phyloP scores from a whole-genome alignment of 2,329 filamentous ascomycete genomes.

The Chaetomium sp. region DNA sequence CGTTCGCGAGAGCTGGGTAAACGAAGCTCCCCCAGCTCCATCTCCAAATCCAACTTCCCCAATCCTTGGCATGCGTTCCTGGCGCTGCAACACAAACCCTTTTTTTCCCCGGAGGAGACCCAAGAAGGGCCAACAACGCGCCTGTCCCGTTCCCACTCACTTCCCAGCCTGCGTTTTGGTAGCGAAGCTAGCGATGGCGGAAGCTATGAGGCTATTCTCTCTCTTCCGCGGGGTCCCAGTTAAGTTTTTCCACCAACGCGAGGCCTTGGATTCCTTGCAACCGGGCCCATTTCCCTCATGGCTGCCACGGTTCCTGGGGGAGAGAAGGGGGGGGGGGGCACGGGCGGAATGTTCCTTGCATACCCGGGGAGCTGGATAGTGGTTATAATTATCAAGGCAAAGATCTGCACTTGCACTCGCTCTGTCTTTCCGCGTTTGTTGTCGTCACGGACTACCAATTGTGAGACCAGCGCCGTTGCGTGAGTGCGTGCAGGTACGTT shows the following conservation, averaged over 20 bases:
- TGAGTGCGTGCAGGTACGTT: no score
- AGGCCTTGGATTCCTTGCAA: not conserved
- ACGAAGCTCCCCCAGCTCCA: no score
- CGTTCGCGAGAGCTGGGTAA: no score
- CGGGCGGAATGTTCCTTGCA: slow-evolving; percentile 17
- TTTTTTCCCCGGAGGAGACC: not conserved
- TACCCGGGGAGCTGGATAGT: slow-evolving; percentile 18
- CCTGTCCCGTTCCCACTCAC: no score
- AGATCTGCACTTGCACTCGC: no score
- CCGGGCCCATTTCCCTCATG: not conserved
- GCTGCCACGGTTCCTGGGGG: slow-evolving; percentile 5
- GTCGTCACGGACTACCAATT: not conserved
- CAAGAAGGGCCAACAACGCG: no score
- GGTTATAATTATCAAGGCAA: no score
- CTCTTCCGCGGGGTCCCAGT: slow-evolving; percentile 1
- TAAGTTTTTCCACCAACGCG: slow-evolving; percentile 22
- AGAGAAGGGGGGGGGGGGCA: not conserved
- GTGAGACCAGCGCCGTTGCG: not conserved
- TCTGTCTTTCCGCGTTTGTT: no score
- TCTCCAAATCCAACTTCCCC: no score
- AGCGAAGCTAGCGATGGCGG: not conserved
- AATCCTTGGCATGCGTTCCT: no score
- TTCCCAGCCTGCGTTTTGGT: no score
- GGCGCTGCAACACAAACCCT: no score
- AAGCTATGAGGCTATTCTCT: not conserved